Evolutionary conservation across 2,329 filamentous ascomycete genomes (phyloP), one percentile per base, ranked within the genome.

Genomic region (Ophiosphaerella narmari): DNA sequence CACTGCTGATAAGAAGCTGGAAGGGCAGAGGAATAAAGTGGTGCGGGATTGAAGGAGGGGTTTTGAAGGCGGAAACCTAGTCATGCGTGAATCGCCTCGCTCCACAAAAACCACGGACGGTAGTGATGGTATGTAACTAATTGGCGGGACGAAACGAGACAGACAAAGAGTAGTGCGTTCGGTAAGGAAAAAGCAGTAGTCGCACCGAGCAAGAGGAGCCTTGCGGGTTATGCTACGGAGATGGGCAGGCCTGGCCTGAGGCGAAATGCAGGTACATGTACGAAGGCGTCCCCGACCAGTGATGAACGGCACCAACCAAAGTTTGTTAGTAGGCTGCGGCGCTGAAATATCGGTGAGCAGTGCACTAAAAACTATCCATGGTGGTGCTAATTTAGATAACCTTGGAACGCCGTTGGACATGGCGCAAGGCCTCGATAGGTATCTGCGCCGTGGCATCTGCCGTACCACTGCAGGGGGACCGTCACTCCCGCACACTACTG

Each of bases 271-370:
- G 62, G 62, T 66, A 66, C 62, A 50, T 41, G 42, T 46, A 39
- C 50, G 54, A 52, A 52, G 11, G 26, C 11, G 26, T 29, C 11
- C 58, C 50, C 54, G 56, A 21, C 18, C 18, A 21, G 53, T 59
- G 62, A 56, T 59, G 59, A 4, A 21, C 1, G 60, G 58, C 45
- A 55, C 53, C 57, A 48, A 55, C 53, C 57, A 48, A 58, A 59
- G 56, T 57, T 44, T 57, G 51, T 56, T 50, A 53, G 56, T 57
- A 56, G 52, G 46, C 38, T 54, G 46, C 52, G 50, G 57, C 52
- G 52, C 48, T 66, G 62, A 68, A 68, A 60, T 68, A 66, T 66
- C 64, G 64, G 65, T 67, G 64, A 67, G 57, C 36, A 58, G 42
- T 48, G 50, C 52, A 61, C 57, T 64, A 65, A 49, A 39, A 42